Percentiles rank a stretch among this genome's conserved stretches.
phyloP scores from a whole-genome alignment of 2,329 filamentous ascomycete genomes.

The Cordyceps cateniannulata region DNA sequence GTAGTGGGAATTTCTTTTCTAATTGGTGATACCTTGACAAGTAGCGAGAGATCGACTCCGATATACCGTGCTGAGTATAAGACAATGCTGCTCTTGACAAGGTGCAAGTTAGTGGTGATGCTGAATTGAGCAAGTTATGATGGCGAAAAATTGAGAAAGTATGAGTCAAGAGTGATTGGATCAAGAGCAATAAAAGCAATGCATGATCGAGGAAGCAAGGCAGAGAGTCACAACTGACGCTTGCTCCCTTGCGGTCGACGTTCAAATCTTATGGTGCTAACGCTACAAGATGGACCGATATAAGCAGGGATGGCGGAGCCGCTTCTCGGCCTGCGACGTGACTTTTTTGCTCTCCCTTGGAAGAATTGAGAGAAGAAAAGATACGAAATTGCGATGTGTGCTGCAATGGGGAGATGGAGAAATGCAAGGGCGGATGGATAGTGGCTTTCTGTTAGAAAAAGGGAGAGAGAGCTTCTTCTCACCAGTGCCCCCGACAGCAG shows the following conservation, averaged over 20 bases:
- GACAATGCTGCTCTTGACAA: too few relatives aligned
- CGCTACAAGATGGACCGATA: not conserved
- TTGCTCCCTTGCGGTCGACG: not conserved
- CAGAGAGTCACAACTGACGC: too few relatives aligned
- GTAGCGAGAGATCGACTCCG: too few relatives aligned
- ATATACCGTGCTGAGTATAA: too few relatives aligned
- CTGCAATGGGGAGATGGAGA: not conserved
- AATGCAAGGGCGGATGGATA: conserved; percentile 5
- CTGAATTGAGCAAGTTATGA: not conserved
- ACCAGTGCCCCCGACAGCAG: not conserved
- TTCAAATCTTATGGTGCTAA: not conserved
- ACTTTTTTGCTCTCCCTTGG: not conserved
- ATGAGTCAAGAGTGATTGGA: too few relatives aligned
- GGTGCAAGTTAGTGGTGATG: not conserved
- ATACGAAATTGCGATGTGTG: not conserved
- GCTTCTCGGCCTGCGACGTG: not conserved
- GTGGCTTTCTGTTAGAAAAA: not conserved
- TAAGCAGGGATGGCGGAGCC: not conserved
- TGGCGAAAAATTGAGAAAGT: too few relatives aligned
- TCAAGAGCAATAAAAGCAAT: too few relatives aligned
- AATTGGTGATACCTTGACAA: not conserved
- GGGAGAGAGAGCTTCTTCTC: not conserved
- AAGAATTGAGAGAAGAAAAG: not conserved
- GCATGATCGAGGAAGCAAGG: too few relatives aligned
- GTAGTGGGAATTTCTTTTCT: not conserved